Conservation (phyloP, 2,329 filamentous ascomycete genomes). For the Verticillium nonalfalfae region DNA sequence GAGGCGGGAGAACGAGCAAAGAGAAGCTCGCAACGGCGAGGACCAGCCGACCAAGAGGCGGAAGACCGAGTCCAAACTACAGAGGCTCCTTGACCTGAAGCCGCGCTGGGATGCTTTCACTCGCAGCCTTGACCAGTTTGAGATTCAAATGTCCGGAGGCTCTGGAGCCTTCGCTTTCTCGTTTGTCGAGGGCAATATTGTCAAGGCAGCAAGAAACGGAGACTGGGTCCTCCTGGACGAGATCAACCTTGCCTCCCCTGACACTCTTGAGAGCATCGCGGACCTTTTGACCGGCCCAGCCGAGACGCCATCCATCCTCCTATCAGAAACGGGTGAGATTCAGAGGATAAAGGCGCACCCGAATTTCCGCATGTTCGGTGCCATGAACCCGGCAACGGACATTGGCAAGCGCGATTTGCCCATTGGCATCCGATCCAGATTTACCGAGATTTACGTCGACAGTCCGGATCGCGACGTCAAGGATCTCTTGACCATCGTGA, state of each 20-base stretch:
- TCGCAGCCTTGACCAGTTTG: constrained; percentile 67
- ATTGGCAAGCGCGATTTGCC: constrained; percentile 93
- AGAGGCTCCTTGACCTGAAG: constrained; percentile 49
- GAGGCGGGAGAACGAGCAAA: constrained; percentile 32
- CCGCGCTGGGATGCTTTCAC: constrained; percentile 78
- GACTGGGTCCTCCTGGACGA: constrained; percentile 97
- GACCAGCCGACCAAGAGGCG: constrained; percentile 64
- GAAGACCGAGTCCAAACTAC: constrained; percentile 61
- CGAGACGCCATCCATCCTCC: constrained; percentile 71
- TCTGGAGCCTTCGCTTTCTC: constrained; percentile 82
- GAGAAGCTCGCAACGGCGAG: constrained; percentile 22
- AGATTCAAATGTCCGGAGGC: constrained; percentile 68
- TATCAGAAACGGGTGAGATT: constrained; percentile 90
- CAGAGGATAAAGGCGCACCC: constrained; percentile 85
- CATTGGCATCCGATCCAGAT: constrained; percentile 79
- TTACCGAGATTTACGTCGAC: constrained; percentile 92
- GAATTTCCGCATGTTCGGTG: constrained; percentile 92
- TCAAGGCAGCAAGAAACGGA: constrained; percentile 91
- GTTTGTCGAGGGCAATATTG: constrained; percentile 92
- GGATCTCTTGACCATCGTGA: constrained; percentile 81
- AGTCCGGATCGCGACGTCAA: constrained; percentile 83
- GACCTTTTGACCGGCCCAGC: constrained; percentile 74
- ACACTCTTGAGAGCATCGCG: constrained; percentile 89
- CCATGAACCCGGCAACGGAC: constrained; percentile 99
- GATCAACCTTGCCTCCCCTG: constrained; percentile 91